Base-by-base conservation (phyloP, 441 rosid genomes). In the Populus hybrid region DNA sequence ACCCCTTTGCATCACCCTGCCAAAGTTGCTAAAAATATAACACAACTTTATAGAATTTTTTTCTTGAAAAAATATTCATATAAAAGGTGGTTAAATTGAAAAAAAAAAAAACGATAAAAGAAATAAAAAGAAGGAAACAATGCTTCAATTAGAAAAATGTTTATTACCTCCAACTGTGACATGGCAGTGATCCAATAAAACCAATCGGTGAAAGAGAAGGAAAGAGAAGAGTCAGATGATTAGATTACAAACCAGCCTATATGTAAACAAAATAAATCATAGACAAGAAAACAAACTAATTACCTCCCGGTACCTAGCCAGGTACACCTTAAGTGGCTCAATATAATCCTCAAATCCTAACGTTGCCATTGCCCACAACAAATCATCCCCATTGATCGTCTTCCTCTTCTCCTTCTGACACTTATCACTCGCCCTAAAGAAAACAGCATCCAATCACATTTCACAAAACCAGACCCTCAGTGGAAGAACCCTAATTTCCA, bases 351-450 rank as follows among this genome's bases (percentile, higher is more conserved):
- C 95, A 83, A 93, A 93, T 10, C 97, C 97, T 70, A 93, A 81
- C 0, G 97, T 91, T 4, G 95, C 92, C 97, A 93, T 93, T 6
- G 97, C 97, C 97, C 97, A 91, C 70, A 93, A 78, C 82, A 93
- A 79, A 87, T 93, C 97, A 83, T 93, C 95, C 72, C 97, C 97
- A 79, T 93, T 93, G 77, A 91, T 88, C 11, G 97, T 93, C 86
- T 93, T 93, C 74, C 97, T 80, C 82, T 93, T 93, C 85, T 93
- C 97, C 78, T 86, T 90, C 81, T 89, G 94, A 77, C 97, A 93
- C 86, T 89, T 91, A 80, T 91, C 92, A 82, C 97, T 92, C 18
- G 97, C 97, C 88, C 97, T 92, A 79, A 28, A 67, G 54, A 61
- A 73, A 7, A 76, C 61, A 35, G 50, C 28, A 21, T 11, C 28